Evolutionary conservation across 1,139 yeast species (phyloP).

Genomic region (Protomyces inundatus): DNA sequence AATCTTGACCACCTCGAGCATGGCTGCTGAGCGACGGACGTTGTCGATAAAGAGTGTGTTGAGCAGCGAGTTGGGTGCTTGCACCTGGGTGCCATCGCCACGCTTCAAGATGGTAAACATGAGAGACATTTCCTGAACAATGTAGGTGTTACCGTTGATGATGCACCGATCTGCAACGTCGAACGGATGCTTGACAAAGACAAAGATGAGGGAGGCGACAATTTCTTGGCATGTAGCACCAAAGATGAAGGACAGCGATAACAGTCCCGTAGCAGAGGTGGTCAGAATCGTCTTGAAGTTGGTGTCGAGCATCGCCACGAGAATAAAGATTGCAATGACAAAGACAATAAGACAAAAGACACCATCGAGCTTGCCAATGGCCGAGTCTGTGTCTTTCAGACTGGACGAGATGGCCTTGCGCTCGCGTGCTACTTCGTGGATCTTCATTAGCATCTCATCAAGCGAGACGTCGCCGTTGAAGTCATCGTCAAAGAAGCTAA

Average conservation of each 20-base stretch:
- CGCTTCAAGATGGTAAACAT: slow-evolving; percentile 41
- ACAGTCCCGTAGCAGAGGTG: slow-evolving; percentile 43
- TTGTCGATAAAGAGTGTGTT: slow-evolving; percentile 43
- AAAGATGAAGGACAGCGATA: slow-evolving; percentile 43
- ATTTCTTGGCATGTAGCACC: slow-evolving; percentile 43
- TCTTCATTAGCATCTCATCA: slow-evolving; percentile 41
- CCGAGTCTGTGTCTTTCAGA: slow-evolving; percentile 43
- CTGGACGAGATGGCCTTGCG: slow-evolving; percentile 41
- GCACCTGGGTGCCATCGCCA: slow-evolving; percentile 38
- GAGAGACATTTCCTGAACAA: slow-evolving; percentile 40
- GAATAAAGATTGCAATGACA: slow-evolving; percentile 40
- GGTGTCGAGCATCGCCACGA: slow-evolving; percentile 45
- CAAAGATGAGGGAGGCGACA: slow-evolving; percentile 42
- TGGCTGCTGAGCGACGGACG: slow-evolving; percentile 41
- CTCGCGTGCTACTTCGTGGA: slow-evolving; percentile 40
- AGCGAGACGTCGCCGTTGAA: slow-evolving; percentile 41
- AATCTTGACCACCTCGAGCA: slow-evolving; percentile 32
- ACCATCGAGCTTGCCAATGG: slow-evolving; percentile 41
- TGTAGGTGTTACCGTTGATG: slow-evolving; percentile 35
- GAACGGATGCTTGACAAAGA: slow-evolving; percentile 45
- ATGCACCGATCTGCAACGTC: slow-evolving; percentile 45
- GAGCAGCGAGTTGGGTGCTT: slow-evolving; percentile 42
- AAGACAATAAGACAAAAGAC: slow-evolving; percentile 40
- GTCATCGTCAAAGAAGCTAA: slow-evolving; percentile 40
- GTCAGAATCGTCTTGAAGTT: slow-evolving; percentile 43